Conservation (phyloP, 2,329 filamentous ascomycete species). For the Scedosporium minutisporum region DNA sequence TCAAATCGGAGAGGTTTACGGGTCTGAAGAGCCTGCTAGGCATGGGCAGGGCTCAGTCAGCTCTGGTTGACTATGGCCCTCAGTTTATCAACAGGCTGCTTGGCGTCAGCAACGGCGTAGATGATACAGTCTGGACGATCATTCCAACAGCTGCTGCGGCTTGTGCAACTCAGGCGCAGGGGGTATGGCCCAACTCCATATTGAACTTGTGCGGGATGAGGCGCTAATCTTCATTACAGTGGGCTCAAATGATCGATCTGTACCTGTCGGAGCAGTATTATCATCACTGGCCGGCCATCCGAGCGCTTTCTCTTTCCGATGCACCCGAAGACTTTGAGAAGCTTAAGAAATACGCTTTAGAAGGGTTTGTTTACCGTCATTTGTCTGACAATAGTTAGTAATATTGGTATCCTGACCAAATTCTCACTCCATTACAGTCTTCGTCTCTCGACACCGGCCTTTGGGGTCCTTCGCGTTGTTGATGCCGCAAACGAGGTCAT, state of each 20-base stretch:
- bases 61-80: constrained; percentile 47
- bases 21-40: neutral
- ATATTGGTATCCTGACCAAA: neutral
- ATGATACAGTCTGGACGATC: constrained; percentile 48
- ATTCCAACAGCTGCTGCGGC: constrained; percentile 46
- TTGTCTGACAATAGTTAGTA: neutral
- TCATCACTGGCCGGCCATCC: constrained; percentile 37
- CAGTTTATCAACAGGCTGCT: constrained; percentile 47
- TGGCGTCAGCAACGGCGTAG: constrained; percentile 38
- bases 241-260: constrained; percentile 42
- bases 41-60: constrained; percentile 7
- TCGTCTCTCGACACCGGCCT: constrained; percentile 36
- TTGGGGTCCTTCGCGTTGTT: constrained; percentile 35
- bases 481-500: constrained; percentile 23
- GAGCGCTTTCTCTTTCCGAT: constrained; percentile 31
- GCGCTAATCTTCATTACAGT: constrained; percentile 15
- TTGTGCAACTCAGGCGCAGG: constrained; percentile 47
- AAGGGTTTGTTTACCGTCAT: constrained; percentile 18
- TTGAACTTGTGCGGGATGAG: neutral
- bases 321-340: constrained; percentile 32
- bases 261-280: constrained; percentile 36
- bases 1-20: neutral
- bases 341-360: constrained; percentile 38
- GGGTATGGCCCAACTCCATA: constrained; percentile 10
- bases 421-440: constrained; percentile 17